These are phyloP conservation scores for Orbilia quercus DNA, from an alignment of 2,329 filamentous ascomycete species.

Conservation along the genomic window DNA sequence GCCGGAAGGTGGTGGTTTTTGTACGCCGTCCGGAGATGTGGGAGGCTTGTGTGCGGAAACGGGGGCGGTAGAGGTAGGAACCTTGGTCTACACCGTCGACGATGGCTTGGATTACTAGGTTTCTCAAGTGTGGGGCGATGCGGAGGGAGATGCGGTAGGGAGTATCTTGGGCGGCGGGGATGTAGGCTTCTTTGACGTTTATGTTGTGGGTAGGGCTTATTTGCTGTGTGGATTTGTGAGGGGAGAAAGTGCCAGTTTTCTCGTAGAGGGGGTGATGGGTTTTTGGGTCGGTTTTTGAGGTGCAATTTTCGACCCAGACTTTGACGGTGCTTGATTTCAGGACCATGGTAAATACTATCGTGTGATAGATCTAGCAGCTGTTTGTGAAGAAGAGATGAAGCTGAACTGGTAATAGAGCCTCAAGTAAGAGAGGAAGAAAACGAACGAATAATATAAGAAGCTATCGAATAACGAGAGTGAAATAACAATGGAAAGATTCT, in stretches of 20 bases:
- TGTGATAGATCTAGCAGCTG: neutral
- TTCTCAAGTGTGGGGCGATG: slow-evolving; percentile 1
- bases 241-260: slow-evolving; percentile 7
- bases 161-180: slow-evolving; percentile 12
- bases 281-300: neutral
- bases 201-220: slow-evolving; percentile 1
- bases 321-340: slow-evolving; percentile 30
- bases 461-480: too few relatives aligned
- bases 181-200: slow-evolving; percentile 27
- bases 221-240: slow-evolving; percentile 9
- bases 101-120: slow-evolving; percentile 26
- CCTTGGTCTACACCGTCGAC: slow-evolving; percentile 48
- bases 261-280: slow-evolving; percentile 14
- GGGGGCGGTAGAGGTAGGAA: slow-evolving; percentile 15
- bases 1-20: neutral
- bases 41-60: neutral
- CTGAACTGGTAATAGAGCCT: too few relatives aligned
- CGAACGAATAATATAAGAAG: too few relatives aligned
- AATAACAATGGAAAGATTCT: too few relatives aligned
- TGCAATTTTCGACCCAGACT: slow-evolving; percentile 32
- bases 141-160: slow-evolving; percentile 22
- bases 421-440: too few relatives aligned
- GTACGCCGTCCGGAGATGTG: slow-evolving; percentile 9
- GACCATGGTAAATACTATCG: slow-evolving; percentile 4
- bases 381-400: neutral